Base-by-base conservation (phyloP, 768 basidiomycete genomes). In the Suillus americanus region DNA sequence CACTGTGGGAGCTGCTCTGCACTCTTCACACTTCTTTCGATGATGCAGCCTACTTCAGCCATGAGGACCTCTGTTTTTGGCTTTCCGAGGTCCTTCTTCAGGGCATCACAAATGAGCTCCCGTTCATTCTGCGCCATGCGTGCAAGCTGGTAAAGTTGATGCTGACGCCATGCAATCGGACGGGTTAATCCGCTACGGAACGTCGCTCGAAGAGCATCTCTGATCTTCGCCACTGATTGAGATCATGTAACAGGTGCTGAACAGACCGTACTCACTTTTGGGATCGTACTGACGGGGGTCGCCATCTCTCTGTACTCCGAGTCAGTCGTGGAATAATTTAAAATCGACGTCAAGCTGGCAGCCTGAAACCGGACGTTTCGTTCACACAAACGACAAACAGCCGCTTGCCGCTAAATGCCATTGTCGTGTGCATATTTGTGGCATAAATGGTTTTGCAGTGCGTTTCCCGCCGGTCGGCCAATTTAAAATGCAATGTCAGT, bases 141-240 rank as follows among this genome's bases (percentile, higher is more conserved):
- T 30, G 85, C 87, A 38, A 92, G 80, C 67, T 88, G 86, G 51
- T 80, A 78, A 50, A 92, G 80, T 67, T 93, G 91, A 54, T 83
- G 80, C 62, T 84, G 83, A 18, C 91, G 83, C 82, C 84, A 92
- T 64, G 75, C 74, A 45, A 91, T 68, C 3, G 85, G 76, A n/a
- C 78, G 80, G 0, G 86, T 83, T 45, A 77, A 67, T 3, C 86
- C 85, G 0, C 79, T 67, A n/a, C 73, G 73, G 75, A 90, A 91
- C 6, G 83, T 83, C 40, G 75, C 71, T 7, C 73, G 76, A 7
- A 90, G 71, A 1, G 68, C 43, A 13, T 74, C 75, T 66, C 78
- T 72, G 64, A 79, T 77, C 80, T 81, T 55, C 7, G 28, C 46
- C 23, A 13, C 66, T 14, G 25, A 23, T 28, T 45, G 33, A 57